Base-by-base conservation (phyloP, 257 asterid genomes). In the Przewalskia tangutica region DNA sequence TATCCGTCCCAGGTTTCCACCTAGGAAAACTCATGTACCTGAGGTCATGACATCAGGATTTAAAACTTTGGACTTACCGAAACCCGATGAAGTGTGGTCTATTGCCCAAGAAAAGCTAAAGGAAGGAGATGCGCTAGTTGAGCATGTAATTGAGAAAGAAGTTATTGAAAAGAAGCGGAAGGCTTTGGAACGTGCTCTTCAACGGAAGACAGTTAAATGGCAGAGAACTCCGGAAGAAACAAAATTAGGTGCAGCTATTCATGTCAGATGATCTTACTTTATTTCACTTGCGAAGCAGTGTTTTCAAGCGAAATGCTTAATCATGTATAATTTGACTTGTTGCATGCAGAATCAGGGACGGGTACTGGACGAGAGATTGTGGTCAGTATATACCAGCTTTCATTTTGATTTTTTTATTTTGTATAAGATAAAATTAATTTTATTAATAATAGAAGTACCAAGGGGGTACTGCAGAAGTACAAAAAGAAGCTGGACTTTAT, bases 361-460 rank as follows among this genome's bases (percentile, higher is more conserved):
- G 89, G 89, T 54, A 87, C 86, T 42, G 89, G 89, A 54, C 88
- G 89, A 36, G 89, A 87, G 86, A 85, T 85, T 75, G 88, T 87
- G 89, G 89, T 87, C 75, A 87, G 89, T 84, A 66, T 63, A 77
- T n/a, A 62, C 44, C 62, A 50, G 62, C 44, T 73, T 73, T 27
- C 36, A 48, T 23, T 71, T 48, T 48, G 79, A 50, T 73, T 23
- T 73, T 20, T 73, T 7, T 14, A 23, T 27, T 66, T 36, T 8
- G 51, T 66, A 16, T 16, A 36, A 16, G 76, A 66, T 66, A 66
- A 16, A 38, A 38, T 27, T 66, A 66, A 38, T 66, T 16, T 16
- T 36, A 8, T 66, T 38, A 16, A 16, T 8, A 66, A 66, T 66
- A 66, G 76, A 13, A 66, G 23, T 36, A 66, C 48, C 76, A 66